Evolutionary conservation across 352 stramenopile genomes (phyloP).

Genomic region (Pythium dissimile): DNA sequence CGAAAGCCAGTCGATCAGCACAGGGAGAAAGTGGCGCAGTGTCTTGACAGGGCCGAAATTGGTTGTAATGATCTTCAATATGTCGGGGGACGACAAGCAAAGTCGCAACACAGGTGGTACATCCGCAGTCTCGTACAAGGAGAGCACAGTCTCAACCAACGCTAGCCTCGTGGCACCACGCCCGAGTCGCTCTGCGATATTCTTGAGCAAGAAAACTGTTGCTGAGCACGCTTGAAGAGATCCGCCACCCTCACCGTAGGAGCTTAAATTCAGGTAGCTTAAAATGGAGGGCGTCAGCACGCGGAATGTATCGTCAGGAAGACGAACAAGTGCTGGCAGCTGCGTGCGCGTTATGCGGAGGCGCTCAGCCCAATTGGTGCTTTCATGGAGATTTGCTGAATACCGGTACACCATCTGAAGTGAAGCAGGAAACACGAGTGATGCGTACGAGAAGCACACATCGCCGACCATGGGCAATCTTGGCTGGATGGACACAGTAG

Average conservation of each 20-base stretch:
- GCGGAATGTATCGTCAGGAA: constrained; percentile 42
- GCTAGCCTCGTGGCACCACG: constrained; percentile 24
- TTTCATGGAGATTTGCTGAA: constrained; percentile 32
- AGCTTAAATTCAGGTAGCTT: constrained; percentile 46
- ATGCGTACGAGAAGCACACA: not conserved
- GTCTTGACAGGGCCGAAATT: constrained; percentile 44
- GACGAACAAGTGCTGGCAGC: constrained; percentile 34
- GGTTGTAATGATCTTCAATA: constrained; percentile 26
- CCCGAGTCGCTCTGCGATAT: constrained; percentile 41
- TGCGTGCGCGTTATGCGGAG: constrained; percentile 31
- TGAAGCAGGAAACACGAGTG: constrained; percentile 38
- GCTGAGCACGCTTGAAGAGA: constrained; percentile 36
- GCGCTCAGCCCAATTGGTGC: constrained; percentile 36
- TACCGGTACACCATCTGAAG: constrained; percentile 51
- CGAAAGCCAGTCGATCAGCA: constrained; percentile 66
- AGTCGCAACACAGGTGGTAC: constrained; percentile 35
- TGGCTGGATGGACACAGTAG: too few species aligned
- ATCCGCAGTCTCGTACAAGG: constrained; percentile 54
- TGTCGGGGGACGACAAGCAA: constrained; percentile 44
- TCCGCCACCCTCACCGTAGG: constrained; percentile 36
- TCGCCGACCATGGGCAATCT: too few species aligned
- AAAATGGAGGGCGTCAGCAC: constrained; percentile 48
- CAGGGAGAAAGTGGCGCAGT: constrained; percentile 51
- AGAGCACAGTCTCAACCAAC: constrained; percentile 43
- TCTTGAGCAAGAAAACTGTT: constrained; percentile 56